Conservation (phyloP, 768 basidiomycete species). For the Serpula lacrymans region DNA sequence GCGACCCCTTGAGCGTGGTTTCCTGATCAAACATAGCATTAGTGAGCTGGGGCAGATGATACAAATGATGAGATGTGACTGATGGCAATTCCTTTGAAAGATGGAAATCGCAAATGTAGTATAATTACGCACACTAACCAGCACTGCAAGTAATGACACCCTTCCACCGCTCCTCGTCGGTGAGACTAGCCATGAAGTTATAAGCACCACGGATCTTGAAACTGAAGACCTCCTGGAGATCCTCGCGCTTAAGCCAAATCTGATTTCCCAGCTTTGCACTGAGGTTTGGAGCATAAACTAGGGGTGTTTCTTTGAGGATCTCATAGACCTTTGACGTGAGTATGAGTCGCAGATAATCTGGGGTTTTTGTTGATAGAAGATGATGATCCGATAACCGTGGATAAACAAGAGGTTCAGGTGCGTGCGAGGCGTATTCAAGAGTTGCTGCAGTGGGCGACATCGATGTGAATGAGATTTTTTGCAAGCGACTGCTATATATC, state of each 20-base stretch:
- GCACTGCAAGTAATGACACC: conserved; percentile 98
- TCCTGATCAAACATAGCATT: conserved; percentile 65
- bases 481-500: too few species aligned
- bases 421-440: conserved; percentile 65
- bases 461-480: too few species aligned
- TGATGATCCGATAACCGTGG: conserved; percentile 66
- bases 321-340: conserved; percentile 91
- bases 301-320: conserved; percentile 83
- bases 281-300: conserved; percentile 82
- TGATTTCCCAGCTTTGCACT: conserved; percentile 87
- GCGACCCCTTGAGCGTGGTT: conserved; percentile 99
- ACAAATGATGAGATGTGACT: conserved; percentile 2
- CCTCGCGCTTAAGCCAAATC: conserved; percentile 96
- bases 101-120: conserved; percentile 8
- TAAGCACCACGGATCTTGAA: conserved; percentile 99
- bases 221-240: conserved; percentile 95
- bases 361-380: conserved; percentile 61
- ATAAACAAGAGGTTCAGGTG: conserved; percentile 63
- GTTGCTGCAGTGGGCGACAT: conserved; percentile 41
- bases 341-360: conserved; percentile 87
- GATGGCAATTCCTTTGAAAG: not conserved
- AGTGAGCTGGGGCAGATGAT: conserved; percentile 1
- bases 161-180: conserved; percentile 90
- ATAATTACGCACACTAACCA: conserved; percentile 70
- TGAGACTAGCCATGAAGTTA: conserved; percentile 93